Base-by-base conservation (phyloP, 2,329 filamentous ascomycete genomes). In the Aspergillus ochraceoroseus region DNA sequence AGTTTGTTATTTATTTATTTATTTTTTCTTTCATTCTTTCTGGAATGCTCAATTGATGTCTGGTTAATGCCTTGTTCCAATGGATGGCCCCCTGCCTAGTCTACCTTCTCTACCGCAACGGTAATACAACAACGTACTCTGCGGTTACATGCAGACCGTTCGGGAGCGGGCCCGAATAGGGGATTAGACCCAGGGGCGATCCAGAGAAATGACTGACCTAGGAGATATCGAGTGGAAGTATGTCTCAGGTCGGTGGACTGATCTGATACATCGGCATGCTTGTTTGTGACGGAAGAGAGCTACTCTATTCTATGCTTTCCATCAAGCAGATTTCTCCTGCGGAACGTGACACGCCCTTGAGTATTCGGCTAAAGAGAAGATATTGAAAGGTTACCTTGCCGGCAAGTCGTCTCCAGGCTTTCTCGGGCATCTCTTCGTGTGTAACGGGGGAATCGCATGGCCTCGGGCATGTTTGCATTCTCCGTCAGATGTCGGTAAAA, bases 71-170 rank as follows among this genome's bases (percentile, higher is more conserved):
- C 30, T 28, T 26, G 7, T 26, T 35, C 18, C 13, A 25, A 19
- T 17, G 15, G n/a, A n/a, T n/a, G n/a, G n/a, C n/a, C n/a, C n/a
- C n/a, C n/a, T n/a, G n/a, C n/a, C n/a, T n/a, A n/a, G n/a, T n/a
- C 26, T 35, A 5, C 38, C 31, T 33, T 37, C 40, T 20, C 32
- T 38, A 25, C 31, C 30, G 32, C 19, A 32, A 40, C n/a, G 28
- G 50, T 53, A 31, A 44, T 44, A 53, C 50, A 47, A 53, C 50
- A 50, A 53, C 50, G 48, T 47, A 52, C 44, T 31, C 38, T 45
- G 46, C 52, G 50, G 50, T 47, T 53, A 48, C 41, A 13, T 50
- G 46, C 52, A 54, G 45, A 15, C 41, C 37, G 36, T 31, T 44
- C 49, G 46, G 49, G 50, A 39, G 29, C 26, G 33, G 42, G 44